Percentiles rank a stretch among this genome's conserved stretches.
phyloP scores from a whole-genome alignment of 1,284 basidiomycete genomes.

The Malassezia sp. region DNA sequence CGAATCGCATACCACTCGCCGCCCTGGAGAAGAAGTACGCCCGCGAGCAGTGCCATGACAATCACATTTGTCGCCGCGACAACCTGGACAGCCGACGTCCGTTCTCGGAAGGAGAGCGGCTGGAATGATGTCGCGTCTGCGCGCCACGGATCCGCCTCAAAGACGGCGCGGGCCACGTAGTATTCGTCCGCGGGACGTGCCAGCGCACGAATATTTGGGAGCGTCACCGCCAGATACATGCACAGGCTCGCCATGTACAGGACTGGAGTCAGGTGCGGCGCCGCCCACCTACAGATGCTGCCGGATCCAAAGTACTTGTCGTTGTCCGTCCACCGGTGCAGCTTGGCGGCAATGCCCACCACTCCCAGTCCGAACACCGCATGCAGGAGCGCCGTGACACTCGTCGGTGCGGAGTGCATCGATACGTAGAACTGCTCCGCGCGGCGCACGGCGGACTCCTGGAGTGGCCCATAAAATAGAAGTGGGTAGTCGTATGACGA shows the following conservation, averaged over 20 bases:
- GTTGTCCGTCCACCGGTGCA: conserved; percentile 42
- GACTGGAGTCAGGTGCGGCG: conserved; percentile 6
- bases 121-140: conserved; percentile 1
- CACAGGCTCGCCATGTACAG: conserved; percentile 35
- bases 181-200: conserved; percentile 30
- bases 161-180: conserved; percentile 11
- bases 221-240: conserved; percentile 37
- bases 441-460: conserved; percentile 17
- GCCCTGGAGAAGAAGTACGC: conserved; percentile 37
- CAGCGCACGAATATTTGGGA: conserved; percentile 39
- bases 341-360: conserved; percentile 36
- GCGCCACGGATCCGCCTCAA: not conserved
- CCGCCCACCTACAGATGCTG: conserved; percentile 23
- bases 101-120: conserved; percentile 26
- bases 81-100: conserved; percentile 27
- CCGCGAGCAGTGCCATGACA: conserved; percentile 26
- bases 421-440: conserved; percentile 41
- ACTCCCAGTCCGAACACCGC: conserved; percentile 40
- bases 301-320: conserved; percentile 45
- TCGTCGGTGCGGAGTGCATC: conserved; percentile 30
- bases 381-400: conserved; percentile 37
- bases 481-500: conserved; percentile 41
- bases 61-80: conserved; percentile 40
- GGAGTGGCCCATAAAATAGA: conserved; percentile 24
- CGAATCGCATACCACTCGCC: conserved; percentile 28